Evolutionary conservation across 139 green algal species (phyloP).

Genomic region (Chlorella sp.): DNA sequence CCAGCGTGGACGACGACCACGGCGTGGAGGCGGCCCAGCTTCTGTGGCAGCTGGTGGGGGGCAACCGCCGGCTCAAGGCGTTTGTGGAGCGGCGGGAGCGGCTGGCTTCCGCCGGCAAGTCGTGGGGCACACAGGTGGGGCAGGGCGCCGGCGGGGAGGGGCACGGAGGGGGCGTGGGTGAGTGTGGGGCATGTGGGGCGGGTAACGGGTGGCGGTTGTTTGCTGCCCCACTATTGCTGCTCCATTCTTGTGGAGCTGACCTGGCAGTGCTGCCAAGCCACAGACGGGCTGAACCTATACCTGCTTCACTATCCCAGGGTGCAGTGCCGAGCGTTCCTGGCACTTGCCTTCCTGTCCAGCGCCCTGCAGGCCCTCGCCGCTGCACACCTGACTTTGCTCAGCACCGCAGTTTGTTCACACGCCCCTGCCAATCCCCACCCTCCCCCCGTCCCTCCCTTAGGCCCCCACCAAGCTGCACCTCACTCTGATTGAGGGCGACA

Average conservation of each 20-base stretch:
- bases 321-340: too few species aligned
- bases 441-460: too few species aligned
- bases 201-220: too few species aligned
- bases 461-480: conserved; percentile 61
- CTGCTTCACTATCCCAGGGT: conserved; percentile 3
- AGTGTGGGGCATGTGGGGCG: too few species aligned
- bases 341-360: too few species aligned
- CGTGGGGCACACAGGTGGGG: conserved; percentile 56
- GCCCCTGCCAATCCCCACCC: too few species aligned
- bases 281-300: background rate
- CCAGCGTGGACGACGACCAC: conserved; percentile 65
- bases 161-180: too few species aligned
- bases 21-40: conserved; percentile 64
- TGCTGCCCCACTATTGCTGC: too few species aligned
- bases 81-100: conserved; percentile 55
- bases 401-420: background rate
- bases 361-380: too few species aligned
- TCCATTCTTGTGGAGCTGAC: too few species aligned
- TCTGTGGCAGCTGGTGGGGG: conserved; percentile 47
- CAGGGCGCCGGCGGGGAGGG: too few species aligned
- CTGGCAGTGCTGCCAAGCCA: too few species aligned
- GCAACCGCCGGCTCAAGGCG: conserved; percentile 39
- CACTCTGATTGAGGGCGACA: conserved; percentile 28
- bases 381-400: conserved; percentile 39
- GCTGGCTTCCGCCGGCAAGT: conserved; percentile 49